These are phyloP conservation scores for Russula vinacea DNA, from an alignment of 768 basidiomycete genomes.

Conservation along the genomic window DNA sequence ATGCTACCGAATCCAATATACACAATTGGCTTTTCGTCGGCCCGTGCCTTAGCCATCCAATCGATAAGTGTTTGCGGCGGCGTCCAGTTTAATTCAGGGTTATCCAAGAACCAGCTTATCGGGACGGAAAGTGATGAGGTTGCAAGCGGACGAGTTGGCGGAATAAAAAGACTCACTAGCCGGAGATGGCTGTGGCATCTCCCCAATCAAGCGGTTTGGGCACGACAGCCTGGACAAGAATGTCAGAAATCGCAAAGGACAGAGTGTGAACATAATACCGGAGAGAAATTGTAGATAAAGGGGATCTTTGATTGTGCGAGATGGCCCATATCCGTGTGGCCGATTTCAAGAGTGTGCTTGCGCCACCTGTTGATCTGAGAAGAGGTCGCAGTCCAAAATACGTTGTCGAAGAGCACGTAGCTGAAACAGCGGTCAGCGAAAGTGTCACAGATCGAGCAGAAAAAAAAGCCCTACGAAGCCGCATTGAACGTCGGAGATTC, in stretches of 20 bases:
- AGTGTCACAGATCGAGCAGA: not conserved
- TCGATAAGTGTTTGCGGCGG: slow-evolving; percentile 49
- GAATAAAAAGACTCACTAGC: slow-evolving; percentile 43
- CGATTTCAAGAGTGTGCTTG: slow-evolving; percentile 47
- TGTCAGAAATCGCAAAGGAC: slow-evolving; percentile 4
- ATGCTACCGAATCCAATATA: slow-evolving; percentile 74
- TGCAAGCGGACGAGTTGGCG: not conserved
- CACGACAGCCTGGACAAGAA: slow-evolving; percentile 47
- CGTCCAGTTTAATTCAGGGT: slow-evolving; percentile 56
- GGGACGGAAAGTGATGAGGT: slow-evolving; percentile 12
- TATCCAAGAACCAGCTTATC: slow-evolving; percentile 60
- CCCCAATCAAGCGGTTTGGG: slow-evolving; percentile 69
- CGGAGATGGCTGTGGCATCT: slow-evolving; percentile 52
- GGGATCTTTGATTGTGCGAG: slow-evolving; percentile 56
- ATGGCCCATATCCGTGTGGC: slow-evolving; percentile 57
- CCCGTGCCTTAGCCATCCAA: slow-evolving; percentile 56
- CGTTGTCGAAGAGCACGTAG: slow-evolving; percentile 62
- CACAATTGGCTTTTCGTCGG: slow-evolving; percentile 57
- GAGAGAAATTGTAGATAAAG: slow-evolving; percentile 66
- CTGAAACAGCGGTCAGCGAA: slow-evolving; percentile 31
- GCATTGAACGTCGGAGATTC: slow-evolving; percentile 60
- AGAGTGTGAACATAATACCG: slow-evolving; percentile 33
- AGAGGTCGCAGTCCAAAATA: slow-evolving; percentile 66
- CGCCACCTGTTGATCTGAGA: slow-evolving; percentile 66
- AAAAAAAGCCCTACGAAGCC: slow-evolving; percentile 43